Percentiles rank a stretch among this genome's conserved stretches.
These are phyloP conservation scores for Chrysochromulina tobinii DNA, from an alignment of 78 protist genomes.

Conservation along the genomic window DNA sequence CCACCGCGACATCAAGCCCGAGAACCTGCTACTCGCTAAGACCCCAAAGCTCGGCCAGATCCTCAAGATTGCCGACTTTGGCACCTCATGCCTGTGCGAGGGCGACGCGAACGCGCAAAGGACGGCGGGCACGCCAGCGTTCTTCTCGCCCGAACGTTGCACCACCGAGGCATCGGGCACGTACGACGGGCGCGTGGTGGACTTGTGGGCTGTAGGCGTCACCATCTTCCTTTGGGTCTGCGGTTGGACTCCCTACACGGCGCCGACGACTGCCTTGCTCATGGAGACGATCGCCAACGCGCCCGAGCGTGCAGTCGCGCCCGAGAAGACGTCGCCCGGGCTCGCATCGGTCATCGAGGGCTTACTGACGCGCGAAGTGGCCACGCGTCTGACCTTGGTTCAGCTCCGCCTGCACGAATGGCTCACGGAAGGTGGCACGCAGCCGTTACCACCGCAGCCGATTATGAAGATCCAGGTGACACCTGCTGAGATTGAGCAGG, in stretches of 20 bases:
- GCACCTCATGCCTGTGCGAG: neutral
- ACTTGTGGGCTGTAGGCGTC: constrained; percentile 65
- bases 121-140: constrained; percentile 75
- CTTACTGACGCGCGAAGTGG: neutral
- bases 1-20: too few relatives aligned
- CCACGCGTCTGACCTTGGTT: neutral
- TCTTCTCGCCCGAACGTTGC: constrained; percentile 64
- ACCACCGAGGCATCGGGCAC: neutral
- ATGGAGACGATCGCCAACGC: neutral
- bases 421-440: neutral
- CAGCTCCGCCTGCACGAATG: neutral
- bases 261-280: neutral
- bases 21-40: too few relatives aligned
- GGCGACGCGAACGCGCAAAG: neutral
- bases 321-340: neutral
- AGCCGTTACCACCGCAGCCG: neutral
- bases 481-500: too few relatives aligned
- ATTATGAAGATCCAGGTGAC: too few relatives aligned
- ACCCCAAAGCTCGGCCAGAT: too few relatives aligned
- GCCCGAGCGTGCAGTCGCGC: neutral
- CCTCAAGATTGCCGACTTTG: constrained; percentile 58
- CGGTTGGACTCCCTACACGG: constrained; percentile 45
- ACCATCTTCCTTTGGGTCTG: constrained; percentile 48
- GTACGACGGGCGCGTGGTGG: constrained; percentile 38
- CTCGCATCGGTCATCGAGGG: neutral